Conservation (phyloP, 371 early-diverging fungal genomes). For the Conidiobolus incongruus region DNA sequence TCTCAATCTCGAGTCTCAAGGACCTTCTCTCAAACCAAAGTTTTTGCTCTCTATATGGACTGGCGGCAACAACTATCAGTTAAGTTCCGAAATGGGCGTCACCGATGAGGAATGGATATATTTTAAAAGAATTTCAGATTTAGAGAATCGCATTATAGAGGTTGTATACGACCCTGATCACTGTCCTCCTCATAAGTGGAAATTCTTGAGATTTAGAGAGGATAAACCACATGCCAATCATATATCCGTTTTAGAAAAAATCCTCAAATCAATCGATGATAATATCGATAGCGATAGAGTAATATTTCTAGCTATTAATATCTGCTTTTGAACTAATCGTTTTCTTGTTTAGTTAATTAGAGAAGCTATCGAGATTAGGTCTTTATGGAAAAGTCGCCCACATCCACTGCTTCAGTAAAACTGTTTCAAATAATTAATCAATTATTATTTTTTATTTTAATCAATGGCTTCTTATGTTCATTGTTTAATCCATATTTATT, state of each 20-base stretch:
- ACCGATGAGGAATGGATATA: conserved; percentile 27
- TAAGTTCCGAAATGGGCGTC: conserved; percentile 29
- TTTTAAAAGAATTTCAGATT: conserved; percentile 6
- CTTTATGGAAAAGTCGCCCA: too few relatives aligned
- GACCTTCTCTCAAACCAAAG: conserved; percentile 11
- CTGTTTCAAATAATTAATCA: too few relatives aligned
- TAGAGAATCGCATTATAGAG: conserved; percentile 46
- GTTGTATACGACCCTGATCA: conserved; percentile 28
- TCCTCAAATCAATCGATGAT: conserved; percentile 52
- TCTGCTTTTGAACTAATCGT: too few relatives aligned
- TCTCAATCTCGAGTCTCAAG: conserved; percentile 17
- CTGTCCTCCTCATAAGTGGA: conserved; percentile 30
- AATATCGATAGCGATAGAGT: conserved; percentile 45
- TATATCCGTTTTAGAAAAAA: conserved; percentile 33
- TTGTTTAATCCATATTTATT: too few relatives aligned
- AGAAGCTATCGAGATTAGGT: too few relatives aligned
- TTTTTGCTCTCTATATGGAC: conserved; percentile 30
- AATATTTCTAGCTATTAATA: too few relatives aligned
- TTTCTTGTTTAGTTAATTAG: too few relatives aligned
- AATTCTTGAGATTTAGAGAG: conserved; percentile 61
- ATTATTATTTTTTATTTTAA: too few relatives aligned
- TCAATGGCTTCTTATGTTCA: too few relatives aligned
- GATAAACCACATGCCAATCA: conserved; percentile 77
- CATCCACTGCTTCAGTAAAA: too few relatives aligned
- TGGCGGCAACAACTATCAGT: conserved; percentile 21